These are phyloP conservation scores for Myxozyma mucilagina DNA, from an alignment of 805 yeast genomes.

Conservation along the genomic window DNA sequence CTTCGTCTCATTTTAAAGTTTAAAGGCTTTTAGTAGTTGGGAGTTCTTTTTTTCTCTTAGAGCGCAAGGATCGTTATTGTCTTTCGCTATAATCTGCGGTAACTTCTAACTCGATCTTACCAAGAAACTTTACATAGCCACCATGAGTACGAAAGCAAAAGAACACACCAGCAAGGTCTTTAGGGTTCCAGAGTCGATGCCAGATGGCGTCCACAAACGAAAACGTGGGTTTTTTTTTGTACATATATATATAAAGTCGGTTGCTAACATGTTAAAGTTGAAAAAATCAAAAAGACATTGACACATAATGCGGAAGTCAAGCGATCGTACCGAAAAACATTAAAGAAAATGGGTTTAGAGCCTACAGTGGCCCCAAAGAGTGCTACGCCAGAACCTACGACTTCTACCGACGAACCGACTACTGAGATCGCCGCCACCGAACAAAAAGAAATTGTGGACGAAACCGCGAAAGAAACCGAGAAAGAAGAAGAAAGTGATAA, in stretches of 20 bases:
- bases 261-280: conserved; percentile 8
- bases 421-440: background rate
- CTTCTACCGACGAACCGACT: conserved; percentile 2
- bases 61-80: background rate
- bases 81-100: background rate
- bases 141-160: background rate
- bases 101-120: no score
- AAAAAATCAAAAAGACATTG: conserved; percentile 22
- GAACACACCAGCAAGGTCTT: conserved; percentile 2
- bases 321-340: conserved; percentile 21
- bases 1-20: no score
- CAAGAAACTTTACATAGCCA: background rate
- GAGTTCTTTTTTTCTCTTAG: background rate
- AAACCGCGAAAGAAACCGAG: background rate
- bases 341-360: conserved; percentile 23
- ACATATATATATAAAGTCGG: background rate
- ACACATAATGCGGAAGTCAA: conserved; percentile 25
- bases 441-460: background rate
- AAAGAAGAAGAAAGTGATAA: background rate
- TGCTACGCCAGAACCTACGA: background rate
- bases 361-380: background rate
- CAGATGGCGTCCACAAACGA: conserved; percentile 29
- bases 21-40: background rate
- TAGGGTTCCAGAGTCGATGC: conserved; percentile 24
- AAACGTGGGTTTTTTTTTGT: conserved; percentile 17